These are phyloP conservation scores for Tetrahymena borealis DNA, from an alignment of 73 alveolate genomes.

Conservation along the genomic window DNA sequence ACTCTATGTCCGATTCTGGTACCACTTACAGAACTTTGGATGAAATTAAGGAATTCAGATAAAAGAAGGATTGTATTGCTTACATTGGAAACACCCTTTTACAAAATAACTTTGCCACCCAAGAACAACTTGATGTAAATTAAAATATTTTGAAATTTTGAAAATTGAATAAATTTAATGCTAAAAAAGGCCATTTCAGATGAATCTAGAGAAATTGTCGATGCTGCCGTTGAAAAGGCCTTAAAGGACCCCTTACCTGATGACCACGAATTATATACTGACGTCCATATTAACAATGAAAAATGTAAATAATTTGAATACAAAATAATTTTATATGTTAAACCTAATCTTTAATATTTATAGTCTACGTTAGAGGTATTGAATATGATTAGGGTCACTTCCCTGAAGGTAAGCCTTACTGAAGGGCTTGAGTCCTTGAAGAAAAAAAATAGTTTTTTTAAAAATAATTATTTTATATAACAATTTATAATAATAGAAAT, in stretches of 20 bases:
- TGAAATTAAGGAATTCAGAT: constrained; percentile 63
- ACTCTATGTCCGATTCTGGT: constrained; percentile 86
- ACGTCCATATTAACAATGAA: constrained; percentile 46
- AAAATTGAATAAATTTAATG: neutral
- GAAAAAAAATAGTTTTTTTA: neutral
- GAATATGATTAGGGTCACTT: neutral
- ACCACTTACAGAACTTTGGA: constrained; percentile 75
- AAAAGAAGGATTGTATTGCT: constrained; percentile 67
- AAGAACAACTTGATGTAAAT: constrained; percentile 48
- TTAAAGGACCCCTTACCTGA: constrained; percentile 69
- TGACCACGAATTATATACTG: constrained; percentile 51
- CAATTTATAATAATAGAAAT: neutral
- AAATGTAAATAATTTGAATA: neutral
- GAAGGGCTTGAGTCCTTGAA: neutral
- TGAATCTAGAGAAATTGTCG: constrained; percentile 51
- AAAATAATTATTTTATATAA: neutral
- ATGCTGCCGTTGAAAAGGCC: constrained; percentile 65
- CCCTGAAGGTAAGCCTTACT: neutral
- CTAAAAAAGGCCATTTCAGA: constrained; percentile 47
- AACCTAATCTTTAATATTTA: neutral
- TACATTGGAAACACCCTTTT: constrained; percentile 47
- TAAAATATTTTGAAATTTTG: neutral
- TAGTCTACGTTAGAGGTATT: neutral
- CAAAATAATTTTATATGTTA: neutral
- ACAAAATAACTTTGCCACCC: constrained; percentile 57